A percentile compares a stretch with the other conserved stretches of the same genome.
Evolutionary conservation across 306 rosid species (phyloP).

Genomic region (Pterocarpus macrocarpus): DNA sequence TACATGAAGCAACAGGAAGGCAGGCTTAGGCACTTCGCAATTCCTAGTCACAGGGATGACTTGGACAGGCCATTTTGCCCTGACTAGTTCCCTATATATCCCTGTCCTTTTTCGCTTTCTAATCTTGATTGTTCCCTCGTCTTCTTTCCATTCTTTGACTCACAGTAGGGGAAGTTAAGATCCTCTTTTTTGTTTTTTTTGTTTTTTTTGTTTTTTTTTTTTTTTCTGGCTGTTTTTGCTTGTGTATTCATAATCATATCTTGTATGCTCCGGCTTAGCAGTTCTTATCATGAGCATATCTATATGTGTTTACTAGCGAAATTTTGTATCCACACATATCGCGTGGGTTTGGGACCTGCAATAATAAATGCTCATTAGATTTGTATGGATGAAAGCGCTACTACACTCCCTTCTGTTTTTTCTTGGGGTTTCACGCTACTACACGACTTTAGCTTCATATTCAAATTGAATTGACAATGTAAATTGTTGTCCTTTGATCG

Average conservation of each 20-base stretch:
- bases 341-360: background rate
- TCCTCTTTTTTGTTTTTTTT: background rate
- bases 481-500: no score
- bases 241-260: background rate
- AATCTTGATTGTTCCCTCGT: no score
- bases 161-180: background rate
- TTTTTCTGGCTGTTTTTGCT: no score
- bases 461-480: no score
- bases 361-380: background rate
- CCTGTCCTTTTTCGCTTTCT: no score
- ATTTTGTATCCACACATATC: background rate
- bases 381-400: no score
- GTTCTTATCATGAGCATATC: background rate
- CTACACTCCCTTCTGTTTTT: no score
- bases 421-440: background rate
- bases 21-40: constrained; percentile 75
- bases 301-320: background rate
- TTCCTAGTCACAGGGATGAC: constrained; percentile 65
- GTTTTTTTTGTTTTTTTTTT: no score
- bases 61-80: constrained; percentile 69
- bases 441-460: background rate
- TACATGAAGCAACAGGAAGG: constrained; percentile 74
- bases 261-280: no score
- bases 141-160: no score
- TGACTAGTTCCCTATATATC: background rate